A percentile compares a stretch with the other conserved stretches of the same genome.
Evolutionary conservation across 2,329 filamentous ascomycete genomes (phyloP).

Genomic region (Cordyceps farinosa): DNA sequence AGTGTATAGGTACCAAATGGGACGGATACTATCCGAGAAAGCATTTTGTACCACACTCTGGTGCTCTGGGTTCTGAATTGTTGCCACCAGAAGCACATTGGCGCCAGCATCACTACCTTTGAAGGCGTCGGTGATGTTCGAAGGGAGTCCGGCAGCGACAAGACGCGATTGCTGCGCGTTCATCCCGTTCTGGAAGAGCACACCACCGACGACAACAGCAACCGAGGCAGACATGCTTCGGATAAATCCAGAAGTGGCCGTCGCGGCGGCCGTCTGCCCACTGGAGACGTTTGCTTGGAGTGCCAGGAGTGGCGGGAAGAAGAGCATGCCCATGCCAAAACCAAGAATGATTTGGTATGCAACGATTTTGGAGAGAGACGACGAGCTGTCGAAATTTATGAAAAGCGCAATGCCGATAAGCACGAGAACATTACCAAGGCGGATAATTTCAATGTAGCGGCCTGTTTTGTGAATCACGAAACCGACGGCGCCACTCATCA

Average conservation of each 20-base stretch:
- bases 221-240: constrained; percentile 56
- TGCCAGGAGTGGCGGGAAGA: constrained; percentile 60
- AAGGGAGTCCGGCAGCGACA: constrained; percentile 1
- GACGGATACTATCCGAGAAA: constrained; percentile 13
- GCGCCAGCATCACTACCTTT: constrained; percentile 14
- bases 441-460: constrained; percentile 54
- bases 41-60: constrained; percentile 12
- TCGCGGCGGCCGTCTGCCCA: constrained; percentile 59
- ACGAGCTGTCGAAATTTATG: constrained; percentile 51
- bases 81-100: constrained; percentile 14
- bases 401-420: constrained; percentile 57
- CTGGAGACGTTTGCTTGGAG: constrained; percentile 60
- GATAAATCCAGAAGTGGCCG: constrained; percentile 58
- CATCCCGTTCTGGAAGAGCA: constrained; percentile 38
- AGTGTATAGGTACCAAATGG: constrained; percentile 17
- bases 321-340: constrained; percentile 59
- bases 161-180: constrained; percentile 27
- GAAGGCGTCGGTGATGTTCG: constrained; percentile 9
- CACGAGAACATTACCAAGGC: constrained; percentile 50
- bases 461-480: constrained; percentile 44
- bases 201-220: constrained; percentile 54
- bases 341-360: constrained; percentile 58
- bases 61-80: constrained; percentile 8
- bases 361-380: constrained; percentile 46
- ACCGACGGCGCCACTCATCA: constrained; percentile 29